Conservation (phyloP, 352 stramenopile species). For the Pythium oligandrum region DNA sequence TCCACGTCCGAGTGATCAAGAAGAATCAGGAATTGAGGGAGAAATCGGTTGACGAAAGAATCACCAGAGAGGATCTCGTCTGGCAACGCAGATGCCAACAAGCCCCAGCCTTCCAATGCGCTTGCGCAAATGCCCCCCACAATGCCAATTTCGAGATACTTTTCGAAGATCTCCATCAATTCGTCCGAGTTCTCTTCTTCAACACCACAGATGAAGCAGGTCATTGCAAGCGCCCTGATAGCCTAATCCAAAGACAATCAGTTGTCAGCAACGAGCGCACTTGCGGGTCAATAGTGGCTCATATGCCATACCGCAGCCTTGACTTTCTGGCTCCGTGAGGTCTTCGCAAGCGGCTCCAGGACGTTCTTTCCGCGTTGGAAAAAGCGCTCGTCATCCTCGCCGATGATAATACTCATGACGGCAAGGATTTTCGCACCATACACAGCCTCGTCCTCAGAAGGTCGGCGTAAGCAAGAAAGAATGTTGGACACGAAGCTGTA, state of each 20-base stretch:
- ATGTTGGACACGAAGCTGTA: slow-evolving; percentile 71
- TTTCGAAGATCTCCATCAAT: slow-evolving; percentile 57
- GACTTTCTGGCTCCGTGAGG: slow-evolving; percentile 46
- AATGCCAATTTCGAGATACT: slow-evolving; percentile 68
- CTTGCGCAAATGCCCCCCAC: slow-evolving; percentile 52
- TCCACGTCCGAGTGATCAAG: slow-evolving; percentile 79
- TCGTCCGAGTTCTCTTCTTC: slow-evolving; percentile 75
- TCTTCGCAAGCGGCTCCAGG: slow-evolving; percentile 68
- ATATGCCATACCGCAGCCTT: slow-evolving; percentile 47
- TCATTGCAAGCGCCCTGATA: slow-evolving; percentile 62
- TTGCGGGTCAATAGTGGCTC: too few relatives aligned
- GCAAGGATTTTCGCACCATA: slow-evolving; percentile 64
- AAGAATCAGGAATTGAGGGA: slow-evolving; percentile 66
- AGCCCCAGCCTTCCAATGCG: slow-evolving; percentile 70
- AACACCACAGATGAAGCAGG: slow-evolving; percentile 73
- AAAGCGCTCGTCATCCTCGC: slow-evolving; percentile 67
- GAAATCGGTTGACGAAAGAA: slow-evolving; percentile 50
- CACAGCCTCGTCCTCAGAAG: slow-evolving; percentile 65
- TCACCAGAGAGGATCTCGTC: slow-evolving; percentile 49
- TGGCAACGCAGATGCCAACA: slow-evolving; percentile 55
- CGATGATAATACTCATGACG: slow-evolving; percentile 73
- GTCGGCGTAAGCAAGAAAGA: slow-evolving; percentile 56
- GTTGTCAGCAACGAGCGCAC: too few relatives aligned
- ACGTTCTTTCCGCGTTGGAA: slow-evolving; percentile 69
- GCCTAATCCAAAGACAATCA: slow-evolving; percentile 23